phyloP scores from a whole-genome alignment of 352 stramenopile species.

The Thalassiosira delicatula region DNA sequence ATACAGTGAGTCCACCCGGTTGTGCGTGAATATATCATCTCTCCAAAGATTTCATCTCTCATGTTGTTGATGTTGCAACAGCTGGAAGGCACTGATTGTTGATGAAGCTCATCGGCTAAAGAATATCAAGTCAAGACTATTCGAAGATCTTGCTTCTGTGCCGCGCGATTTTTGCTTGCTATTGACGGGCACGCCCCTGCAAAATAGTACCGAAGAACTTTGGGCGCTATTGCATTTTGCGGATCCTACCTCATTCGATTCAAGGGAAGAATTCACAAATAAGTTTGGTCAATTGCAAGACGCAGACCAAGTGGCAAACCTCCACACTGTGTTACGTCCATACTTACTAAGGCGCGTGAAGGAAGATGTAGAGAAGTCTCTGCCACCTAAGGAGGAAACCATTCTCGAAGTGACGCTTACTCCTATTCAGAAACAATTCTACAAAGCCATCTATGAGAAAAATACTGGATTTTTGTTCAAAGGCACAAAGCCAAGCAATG shows the following conservation, averaged over 20 bases:
- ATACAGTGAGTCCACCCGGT: slow-evolving; percentile 86
- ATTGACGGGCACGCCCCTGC: slow-evolving; percentile 96
- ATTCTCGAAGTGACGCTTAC: slow-evolving; percentile 98
- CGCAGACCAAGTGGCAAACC: slow-evolving; percentile 91
- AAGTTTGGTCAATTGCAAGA: slow-evolving; percentile 86
- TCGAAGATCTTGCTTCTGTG: slow-evolving; percentile 90
- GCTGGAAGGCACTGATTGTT: slow-evolving; percentile 95
- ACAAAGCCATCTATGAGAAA: slow-evolving; percentile 88
- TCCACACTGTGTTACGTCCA: slow-evolving; percentile 93
- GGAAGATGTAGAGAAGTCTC: slow-evolving; percentile 98
- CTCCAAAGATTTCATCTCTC: slow-evolving; percentile 78
- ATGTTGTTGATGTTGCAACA: slow-evolving; percentile 84
- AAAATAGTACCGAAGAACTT: slow-evolving; percentile 97
- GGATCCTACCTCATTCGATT: slow-evolving; percentile 92
- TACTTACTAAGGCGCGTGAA: slow-evolving; percentile 97
- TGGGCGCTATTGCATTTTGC: slow-evolving; percentile 97
- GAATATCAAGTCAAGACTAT: slow-evolving; percentile 93
- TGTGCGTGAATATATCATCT: too few species aligned
- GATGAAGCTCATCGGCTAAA: slow-evolving; percentile 98
- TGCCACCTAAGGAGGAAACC: slow-evolving; percentile 97
- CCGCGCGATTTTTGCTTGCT: slow-evolving; percentile 89
- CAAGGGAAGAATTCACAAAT: slow-evolving; percentile 91
- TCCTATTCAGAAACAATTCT: slow-evolving; percentile 95
- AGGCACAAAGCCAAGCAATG: slow-evolving; percentile 80
- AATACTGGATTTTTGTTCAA: slow-evolving; percentile 85